These are phyloP conservation scores for Melanomma pulvis-pyrius DNA, from an alignment of 495 filamentous ascomycete genomes.

Conservation along the genomic window DNA sequence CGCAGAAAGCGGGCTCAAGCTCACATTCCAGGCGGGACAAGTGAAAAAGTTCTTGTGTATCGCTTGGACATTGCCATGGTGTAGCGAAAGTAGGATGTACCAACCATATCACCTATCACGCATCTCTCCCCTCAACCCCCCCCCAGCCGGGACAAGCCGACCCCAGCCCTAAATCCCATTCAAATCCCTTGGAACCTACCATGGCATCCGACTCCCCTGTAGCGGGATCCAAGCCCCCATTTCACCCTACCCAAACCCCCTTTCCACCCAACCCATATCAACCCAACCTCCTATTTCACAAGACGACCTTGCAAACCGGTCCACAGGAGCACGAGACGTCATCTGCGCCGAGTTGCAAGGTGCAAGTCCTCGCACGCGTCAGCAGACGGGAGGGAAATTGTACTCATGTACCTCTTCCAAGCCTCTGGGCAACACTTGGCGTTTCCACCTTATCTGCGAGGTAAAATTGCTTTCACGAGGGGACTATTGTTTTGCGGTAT, in stretches of 20 bases:
- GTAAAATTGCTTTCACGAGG: neutral
- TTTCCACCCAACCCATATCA: too few relatives aligned
- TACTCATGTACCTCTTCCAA: neutral
- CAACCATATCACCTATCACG: too few relatives aligned
- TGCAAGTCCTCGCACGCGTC: neutral
- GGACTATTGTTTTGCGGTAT: slow-evolving; percentile 1
- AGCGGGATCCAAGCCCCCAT: slow-evolving; percentile 21
- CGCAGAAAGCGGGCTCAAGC: neutral
- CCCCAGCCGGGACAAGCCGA: too few relatives aligned
- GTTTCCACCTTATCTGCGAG: neutral
- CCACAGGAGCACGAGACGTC: neutral
- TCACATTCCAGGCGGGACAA: slow-evolving; percentile 16
- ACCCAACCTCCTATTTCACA: too few relatives aligned
- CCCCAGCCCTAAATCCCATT: too few relatives aligned
- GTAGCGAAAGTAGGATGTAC: too few relatives aligned
- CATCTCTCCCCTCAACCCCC: too few relatives aligned
- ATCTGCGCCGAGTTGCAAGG: neutral
- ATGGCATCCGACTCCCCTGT: neutral
- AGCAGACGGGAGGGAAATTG: neutral
- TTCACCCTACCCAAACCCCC: too few relatives aligned
- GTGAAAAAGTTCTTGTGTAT: neutral
- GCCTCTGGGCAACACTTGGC: neutral
- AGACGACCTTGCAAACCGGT: too few relatives aligned
- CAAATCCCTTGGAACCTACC: too few relatives aligned
- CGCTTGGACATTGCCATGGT: neutral